Conservation (phyloP, 2,329 filamentous ascomycete genomes). For the Curvularia eragrostidis region DNA sequence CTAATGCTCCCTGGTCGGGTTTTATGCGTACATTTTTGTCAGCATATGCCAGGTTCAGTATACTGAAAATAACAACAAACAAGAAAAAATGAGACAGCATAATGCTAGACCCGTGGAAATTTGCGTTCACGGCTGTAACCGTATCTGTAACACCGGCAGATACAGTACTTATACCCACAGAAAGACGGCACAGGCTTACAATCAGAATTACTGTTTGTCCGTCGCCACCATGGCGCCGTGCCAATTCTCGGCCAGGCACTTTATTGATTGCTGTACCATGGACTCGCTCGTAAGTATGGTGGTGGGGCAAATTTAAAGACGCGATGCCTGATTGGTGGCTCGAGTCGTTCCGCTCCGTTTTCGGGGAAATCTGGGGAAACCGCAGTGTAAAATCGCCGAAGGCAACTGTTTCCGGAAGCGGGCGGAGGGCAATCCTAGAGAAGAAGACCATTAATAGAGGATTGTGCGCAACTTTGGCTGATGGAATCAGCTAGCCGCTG, state of each 20-base stretch:
- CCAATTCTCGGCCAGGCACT: background rate
- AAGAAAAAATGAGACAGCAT: background rate
- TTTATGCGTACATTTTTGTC: constrained; percentile 21
- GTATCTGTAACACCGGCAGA: background rate
- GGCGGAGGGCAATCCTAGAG: background rate
- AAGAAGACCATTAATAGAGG: background rate
- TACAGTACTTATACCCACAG: background rate
- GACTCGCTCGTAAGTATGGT: constrained; percentile 10
- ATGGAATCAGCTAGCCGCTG: background rate
- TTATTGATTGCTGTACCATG: constrained; percentile 2
- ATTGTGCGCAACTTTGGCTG: background rate
- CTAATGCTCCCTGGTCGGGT: constrained; percentile 22
- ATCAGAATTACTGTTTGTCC: constrained; percentile 12
- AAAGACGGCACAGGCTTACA: background rate
- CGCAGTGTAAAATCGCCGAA: background rate
- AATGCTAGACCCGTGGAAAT: background rate
- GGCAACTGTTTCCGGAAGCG: background rate
- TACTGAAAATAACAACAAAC: background rate
- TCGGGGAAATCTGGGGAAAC: constrained; percentile 15
- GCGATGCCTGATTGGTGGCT: constrained; percentile 19
- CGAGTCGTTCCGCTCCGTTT: constrained; percentile 6
- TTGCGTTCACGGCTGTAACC: background rate
- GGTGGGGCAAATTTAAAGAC: background rate
- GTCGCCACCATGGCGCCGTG: background rate
- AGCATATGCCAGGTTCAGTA: background rate